These are phyloP conservation scores for Echinosophora koreensis DNA, from an alignment of 306 rosid species.

Conservation along the genomic window DNA sequence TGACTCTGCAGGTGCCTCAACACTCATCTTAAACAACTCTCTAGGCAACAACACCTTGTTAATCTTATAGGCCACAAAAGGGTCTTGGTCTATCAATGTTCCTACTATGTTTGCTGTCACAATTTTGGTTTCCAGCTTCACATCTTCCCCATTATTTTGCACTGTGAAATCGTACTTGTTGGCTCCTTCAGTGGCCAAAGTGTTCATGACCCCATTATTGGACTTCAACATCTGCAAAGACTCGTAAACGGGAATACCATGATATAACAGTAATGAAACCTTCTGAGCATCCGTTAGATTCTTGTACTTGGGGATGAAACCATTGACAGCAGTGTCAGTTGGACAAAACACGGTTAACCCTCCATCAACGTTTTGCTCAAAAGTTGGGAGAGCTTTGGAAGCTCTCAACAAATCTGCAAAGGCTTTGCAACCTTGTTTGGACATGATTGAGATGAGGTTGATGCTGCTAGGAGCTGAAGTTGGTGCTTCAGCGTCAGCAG, in stretches of 20 bases:
- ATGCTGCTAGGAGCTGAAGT: constrained; percentile 68
- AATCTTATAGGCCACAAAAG: constrained; percentile 75
- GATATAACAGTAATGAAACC: constrained; percentile 67
- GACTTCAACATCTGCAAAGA: constrained; percentile 79
- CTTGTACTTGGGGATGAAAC: constrained; percentile 74
- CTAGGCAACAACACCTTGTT: constrained; percentile 75
- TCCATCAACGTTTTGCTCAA: constrained; percentile 67
- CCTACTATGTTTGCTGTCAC: constrained; percentile 68
- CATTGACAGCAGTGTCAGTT: constrained; percentile 58
- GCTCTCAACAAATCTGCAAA: constrained; percentile 67
- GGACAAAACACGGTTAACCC: constrained; percentile 96
- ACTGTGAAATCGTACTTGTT: constrained; percentile 86
- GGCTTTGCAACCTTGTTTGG: constrained; percentile 90
- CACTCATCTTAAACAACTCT: constrained; percentile 68
- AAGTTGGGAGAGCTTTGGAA: constrained; percentile 69
- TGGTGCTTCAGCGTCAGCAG: constrained; percentile 96
- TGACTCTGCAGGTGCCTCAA: constrained; percentile 44
- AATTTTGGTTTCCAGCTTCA: constrained; percentile 69
- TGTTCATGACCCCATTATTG: constrained; percentile 80
- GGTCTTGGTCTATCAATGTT: constrained; percentile 82
- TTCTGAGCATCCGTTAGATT: constrained; percentile 72
- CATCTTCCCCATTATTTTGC: constrained; percentile 82
- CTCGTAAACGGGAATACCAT: constrained; percentile 80
- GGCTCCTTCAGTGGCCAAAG: constrained; percentile 81
- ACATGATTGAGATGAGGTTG: constrained; percentile 66